Percentiles rank a stretch among this genome's conserved stretches.
These are phyloP conservation scores for Pichia cabralensis DNA, from an alignment of 805 yeast species.

Conservation along the genomic window DNA sequence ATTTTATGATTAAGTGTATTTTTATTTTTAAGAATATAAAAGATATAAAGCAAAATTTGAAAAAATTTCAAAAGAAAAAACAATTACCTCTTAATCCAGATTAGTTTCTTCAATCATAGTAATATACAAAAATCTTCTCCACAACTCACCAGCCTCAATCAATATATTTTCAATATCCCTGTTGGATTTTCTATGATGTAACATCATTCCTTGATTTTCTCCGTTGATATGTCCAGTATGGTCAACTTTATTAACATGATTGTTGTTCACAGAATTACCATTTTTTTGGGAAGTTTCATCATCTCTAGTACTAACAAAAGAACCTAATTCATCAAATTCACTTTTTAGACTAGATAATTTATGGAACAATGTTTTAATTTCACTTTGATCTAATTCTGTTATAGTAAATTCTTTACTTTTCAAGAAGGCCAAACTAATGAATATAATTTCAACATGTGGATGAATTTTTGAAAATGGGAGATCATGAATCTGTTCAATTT, in stretches of 20 bases:
- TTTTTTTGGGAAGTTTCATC: constrained; percentile 1
- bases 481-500: constrained; percentile 18
- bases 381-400: constrained; percentile 83
- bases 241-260: neutral
- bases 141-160: constrained; percentile 73
- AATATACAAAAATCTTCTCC: constrained; percentile 74
- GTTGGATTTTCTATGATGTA: constrained; percentile 16
- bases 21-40: too few relatives aligned
- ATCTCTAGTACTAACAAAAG: constrained; percentile 17
- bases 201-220: neutral
- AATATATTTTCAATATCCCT: constrained; percentile 64
- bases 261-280: neutral
- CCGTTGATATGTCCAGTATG: neutral
- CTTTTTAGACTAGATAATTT: constrained; percentile 38
- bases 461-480: constrained; percentile 54
- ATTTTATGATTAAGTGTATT: too few relatives aligned
- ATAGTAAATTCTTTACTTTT: constrained; percentile 71
- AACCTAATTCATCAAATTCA: constrained; percentile 18
- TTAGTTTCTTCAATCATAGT: constrained; percentile 38
- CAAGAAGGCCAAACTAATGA: constrained; percentile 67
- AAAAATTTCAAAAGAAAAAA: neutral
- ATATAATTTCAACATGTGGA: constrained; percentile 68
- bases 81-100: neutral
- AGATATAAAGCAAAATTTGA: neutral
- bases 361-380: constrained; percentile 68